These are phyloP conservation scores for Brassica nigra DNA, from an alignment of 345 rosid species.

Conservation along the genomic window DNA sequence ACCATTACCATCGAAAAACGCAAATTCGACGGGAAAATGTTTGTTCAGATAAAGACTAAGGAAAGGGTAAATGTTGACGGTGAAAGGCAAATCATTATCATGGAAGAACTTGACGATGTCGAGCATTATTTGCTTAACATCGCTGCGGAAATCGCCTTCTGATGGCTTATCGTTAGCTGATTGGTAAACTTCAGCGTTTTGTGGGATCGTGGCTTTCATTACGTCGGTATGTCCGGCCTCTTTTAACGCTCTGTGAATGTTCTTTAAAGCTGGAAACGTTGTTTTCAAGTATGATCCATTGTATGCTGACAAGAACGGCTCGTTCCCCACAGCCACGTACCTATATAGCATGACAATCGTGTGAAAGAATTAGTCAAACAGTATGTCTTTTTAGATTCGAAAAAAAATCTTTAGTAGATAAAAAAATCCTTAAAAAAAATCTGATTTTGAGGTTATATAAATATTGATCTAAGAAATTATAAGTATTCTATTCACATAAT, in stretches of 20 bases:
- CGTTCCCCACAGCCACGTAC: conserved; percentile 89
- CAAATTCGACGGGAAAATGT: conserved; percentile 64
- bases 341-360: conserved; percentile 43
- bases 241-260: conserved; percentile 69
- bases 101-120: conserved; percentile 49
- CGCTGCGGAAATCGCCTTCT: conserved; percentile 58
- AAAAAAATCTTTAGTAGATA: background rate
- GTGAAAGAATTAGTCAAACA: background rate
- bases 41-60: conserved; percentile 64
- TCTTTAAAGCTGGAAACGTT: conserved; percentile 63
- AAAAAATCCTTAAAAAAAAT: background rate
- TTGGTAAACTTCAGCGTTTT: conserved; percentile 80
- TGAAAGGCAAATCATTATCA: conserved; percentile 56
- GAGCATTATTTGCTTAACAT: conserved; percentile 48
- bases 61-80: conserved; percentile 93
- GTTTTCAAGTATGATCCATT: conserved; percentile 48
- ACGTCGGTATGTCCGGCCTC: conserved; percentile 56
- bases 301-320: conserved; percentile 75
- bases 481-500: background rate
- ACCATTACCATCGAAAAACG: conserved; percentile 54
- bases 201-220: conserved; percentile 66
- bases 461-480: background rate
- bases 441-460: background rate
- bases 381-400: background rate
- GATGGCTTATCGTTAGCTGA: conserved; percentile 63